Evolutionary conservation across 768 basidiomycete species (phyloP), one percentile per base, ranked within the genome.

Genomic region (Pholiota molesta): DNA sequence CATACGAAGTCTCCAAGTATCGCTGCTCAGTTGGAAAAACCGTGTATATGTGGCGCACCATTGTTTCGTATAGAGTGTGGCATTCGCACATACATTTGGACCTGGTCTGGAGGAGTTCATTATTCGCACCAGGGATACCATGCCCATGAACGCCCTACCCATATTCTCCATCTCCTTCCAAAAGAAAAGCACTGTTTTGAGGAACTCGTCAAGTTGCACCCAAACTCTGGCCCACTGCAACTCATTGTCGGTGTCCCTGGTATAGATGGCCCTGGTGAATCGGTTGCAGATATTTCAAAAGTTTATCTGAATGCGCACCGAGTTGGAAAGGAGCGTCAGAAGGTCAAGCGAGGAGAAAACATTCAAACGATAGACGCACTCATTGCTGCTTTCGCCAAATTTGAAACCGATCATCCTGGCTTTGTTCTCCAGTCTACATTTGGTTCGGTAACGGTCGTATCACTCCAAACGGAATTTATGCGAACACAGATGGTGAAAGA

Each of bases 271-370:
- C 69, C 70, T 40, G 69, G 69, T 17, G 54, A 69, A 39, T 70
- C 70, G 0, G 68, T 64, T 2, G 69, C 70, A 1, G 65, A 69
- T 19, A 70, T 73, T 29, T 68, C 65, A n/a, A 37, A 60, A n/a
- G 57, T 66, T 3, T 63, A 65, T 16, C 42, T 62, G 6, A 73
- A 73, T 54, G 58, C 64, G 0, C 55, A 65, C 47, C 65, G 69
- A 6, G 55, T 73, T 39, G 31, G 62, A 54, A 8, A 67, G 65
- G n/a, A 63, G 65, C 23, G 40, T 33, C 40, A 44, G 17, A 29
- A 31, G n/a, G 29, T 29, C 29, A 29, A 29, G 29, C 29, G 6
- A 29, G 29, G 29, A 29, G 29, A 29, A 29, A 29, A 29, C 29
- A 3, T 29, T 3, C 29, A 29, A 29, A 29, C 29, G 6, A 29